Evolutionary conservation across 2,329 filamentous ascomycete genomes (phyloP).

Genomic region (Penicillium sp.): DNA sequence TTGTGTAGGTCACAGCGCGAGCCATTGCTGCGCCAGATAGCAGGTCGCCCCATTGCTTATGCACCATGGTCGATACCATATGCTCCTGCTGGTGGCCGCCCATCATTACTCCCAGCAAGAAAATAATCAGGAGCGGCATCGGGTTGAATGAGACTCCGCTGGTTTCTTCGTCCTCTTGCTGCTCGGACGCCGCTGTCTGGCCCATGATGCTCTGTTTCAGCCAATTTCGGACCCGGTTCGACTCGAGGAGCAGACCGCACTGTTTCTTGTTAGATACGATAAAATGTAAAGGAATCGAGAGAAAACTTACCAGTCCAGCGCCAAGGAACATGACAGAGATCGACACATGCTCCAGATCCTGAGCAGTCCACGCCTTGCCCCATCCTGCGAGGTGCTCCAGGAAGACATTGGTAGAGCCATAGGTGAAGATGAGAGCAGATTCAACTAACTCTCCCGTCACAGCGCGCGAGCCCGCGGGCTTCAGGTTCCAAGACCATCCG

Average conservation of each 20-base stretch:
- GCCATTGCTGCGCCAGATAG: slow-evolving; percentile 76
- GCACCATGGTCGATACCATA: slow-evolving; percentile 85
- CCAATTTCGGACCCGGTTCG: slow-evolving; percentile 59
- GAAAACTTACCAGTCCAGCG: slow-evolving; percentile 71
- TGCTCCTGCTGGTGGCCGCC: slow-evolving; percentile 79
- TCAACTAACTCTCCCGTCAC: slow-evolving; percentile 76
- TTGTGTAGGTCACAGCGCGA: slow-evolving; percentile 72
- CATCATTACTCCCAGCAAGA: slow-evolving; percentile 92
- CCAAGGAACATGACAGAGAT: slow-evolving; percentile 93
- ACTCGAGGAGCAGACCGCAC: slow-evolving; percentile 84
- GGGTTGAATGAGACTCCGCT: slow-evolving; percentile 77
- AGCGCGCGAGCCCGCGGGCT: slow-evolving; percentile 44
- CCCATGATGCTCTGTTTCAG: slow-evolving; percentile 48
- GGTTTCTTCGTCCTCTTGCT: slow-evolving; percentile 40
- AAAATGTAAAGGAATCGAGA: not conserved
- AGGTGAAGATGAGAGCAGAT: slow-evolving; percentile 82
- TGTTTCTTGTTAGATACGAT: slow-evolving; percentile 26
- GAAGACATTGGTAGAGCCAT: slow-evolving; percentile 86
- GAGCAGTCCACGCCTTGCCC: slow-evolving; percentile 67
- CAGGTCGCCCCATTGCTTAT: slow-evolving; percentile 88
- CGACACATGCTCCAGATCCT: slow-evolving; percentile 85
- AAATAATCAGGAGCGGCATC: slow-evolving; percentile 78
- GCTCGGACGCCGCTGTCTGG: slow-evolving; percentile 30
- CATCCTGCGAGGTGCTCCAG: slow-evolving; percentile 77
- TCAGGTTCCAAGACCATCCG: slow-evolving; percentile 93